These are phyloP conservation scores for Cordyceps tenuipes DNA, from an alignment of 2,329 filamentous ascomycete genomes.

Conservation along the genomic window DNA sequence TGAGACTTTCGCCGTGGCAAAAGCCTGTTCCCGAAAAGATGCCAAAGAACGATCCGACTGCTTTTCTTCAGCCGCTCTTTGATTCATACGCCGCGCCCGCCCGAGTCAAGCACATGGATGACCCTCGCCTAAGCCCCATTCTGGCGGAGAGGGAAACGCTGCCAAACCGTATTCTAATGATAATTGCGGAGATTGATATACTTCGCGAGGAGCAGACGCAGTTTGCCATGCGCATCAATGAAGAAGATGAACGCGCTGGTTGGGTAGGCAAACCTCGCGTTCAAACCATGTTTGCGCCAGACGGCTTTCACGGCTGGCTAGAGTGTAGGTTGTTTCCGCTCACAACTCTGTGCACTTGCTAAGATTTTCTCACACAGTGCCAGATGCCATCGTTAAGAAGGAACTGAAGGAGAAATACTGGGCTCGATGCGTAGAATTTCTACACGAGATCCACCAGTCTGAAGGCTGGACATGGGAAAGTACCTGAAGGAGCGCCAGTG, in stretches of 20 bases:
- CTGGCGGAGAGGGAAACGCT: slow-evolving; percentile 26
- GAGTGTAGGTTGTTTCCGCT: slow-evolving; percentile 16
- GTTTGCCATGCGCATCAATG: slow-evolving; percentile 28
- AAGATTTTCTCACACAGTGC: slow-evolving; percentile 13
- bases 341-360: neutral
- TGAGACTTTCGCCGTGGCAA: slow-evolving; percentile 29
- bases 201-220: slow-evolving; percentile 30
- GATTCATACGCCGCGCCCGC: slow-evolving; percentile 33
- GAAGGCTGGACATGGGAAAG: slow-evolving; percentile 1
- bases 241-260: slow-evolving; percentile 15
- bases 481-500: neutral
- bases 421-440: slow-evolving; percentile 13
- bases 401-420: slow-evolving; percentile 15
- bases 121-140: slow-evolving; percentile 29
- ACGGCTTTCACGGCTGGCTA: slow-evolving; percentile 23
- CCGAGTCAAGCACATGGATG: slow-evolving; percentile 19
- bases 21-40: slow-evolving; percentile 28
- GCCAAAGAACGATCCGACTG: slow-evolving; percentile 30
- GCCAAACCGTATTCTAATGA: slow-evolving; percentile 30
- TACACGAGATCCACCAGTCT: slow-evolving; percentile 13
- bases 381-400: slow-evolving; percentile 14
- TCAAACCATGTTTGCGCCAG: slow-evolving; percentile 17
- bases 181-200: slow-evolving; percentile 33
- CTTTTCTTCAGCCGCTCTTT: slow-evolving; percentile 31
- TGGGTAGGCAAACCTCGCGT: slow-evolving; percentile 14